phyloP scores from a whole-genome alignment of 805 yeast species.

The Candida succiphila region DNA sequence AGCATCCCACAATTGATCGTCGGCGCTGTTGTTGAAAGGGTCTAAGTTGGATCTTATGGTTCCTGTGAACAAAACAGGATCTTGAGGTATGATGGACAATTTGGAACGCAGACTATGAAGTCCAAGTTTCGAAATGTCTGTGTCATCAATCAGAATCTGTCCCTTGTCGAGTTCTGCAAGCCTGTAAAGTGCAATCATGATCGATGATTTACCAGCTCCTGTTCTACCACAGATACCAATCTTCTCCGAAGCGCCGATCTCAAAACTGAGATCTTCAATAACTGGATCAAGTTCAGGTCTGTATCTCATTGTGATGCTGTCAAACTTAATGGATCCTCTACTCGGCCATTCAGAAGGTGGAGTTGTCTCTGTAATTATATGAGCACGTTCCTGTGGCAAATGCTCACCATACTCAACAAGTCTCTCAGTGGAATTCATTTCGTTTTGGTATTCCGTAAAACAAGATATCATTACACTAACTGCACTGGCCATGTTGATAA shows the following conservation, averaged over 20 bases:
- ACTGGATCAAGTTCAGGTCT: slow-evolving; percentile 55
- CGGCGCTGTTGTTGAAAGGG: slow-evolving; percentile 38
- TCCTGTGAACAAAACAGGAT: slow-evolving; percentile 49
- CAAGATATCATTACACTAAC: slow-evolving; percentile 45
- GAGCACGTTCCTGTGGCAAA: slow-evolving; percentile 59
- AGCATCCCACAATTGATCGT: slow-evolving; percentile 47
- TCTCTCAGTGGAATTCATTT: slow-evolving; percentile 77
- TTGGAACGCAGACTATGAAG: slow-evolving; percentile 38
- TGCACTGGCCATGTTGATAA: slow-evolving; percentile 46
- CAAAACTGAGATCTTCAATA: slow-evolving; percentile 32
- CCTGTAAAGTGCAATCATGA: slow-evolving; percentile 53
- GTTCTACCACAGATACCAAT: slow-evolving; percentile 85
- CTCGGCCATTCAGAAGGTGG: slow-evolving; percentile 43
- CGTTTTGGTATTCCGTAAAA: slow-evolving; percentile 64
- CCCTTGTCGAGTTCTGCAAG: slow-evolving; percentile 40
- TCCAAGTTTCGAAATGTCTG: slow-evolving; percentile 38
- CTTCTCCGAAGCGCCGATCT: slow-evolving; percentile 46
- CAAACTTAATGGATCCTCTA: slow-evolving; percentile 34
- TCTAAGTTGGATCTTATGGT: slow-evolving; percentile 43
- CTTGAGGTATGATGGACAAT: slow-evolving; percentile 53
- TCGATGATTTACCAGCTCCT: slow-evolving; percentile 73
- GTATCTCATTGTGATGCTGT: slow-evolving; percentile 41
- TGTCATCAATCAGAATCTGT: slow-evolving; percentile 36
- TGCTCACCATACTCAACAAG: slow-evolving; percentile 51
- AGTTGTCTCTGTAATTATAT: slow-evolving; percentile 25